Evolutionary conservation across 2,329 filamentous ascomycete genomes (phyloP).

Genomic region (Fusarium luffae): DNA sequence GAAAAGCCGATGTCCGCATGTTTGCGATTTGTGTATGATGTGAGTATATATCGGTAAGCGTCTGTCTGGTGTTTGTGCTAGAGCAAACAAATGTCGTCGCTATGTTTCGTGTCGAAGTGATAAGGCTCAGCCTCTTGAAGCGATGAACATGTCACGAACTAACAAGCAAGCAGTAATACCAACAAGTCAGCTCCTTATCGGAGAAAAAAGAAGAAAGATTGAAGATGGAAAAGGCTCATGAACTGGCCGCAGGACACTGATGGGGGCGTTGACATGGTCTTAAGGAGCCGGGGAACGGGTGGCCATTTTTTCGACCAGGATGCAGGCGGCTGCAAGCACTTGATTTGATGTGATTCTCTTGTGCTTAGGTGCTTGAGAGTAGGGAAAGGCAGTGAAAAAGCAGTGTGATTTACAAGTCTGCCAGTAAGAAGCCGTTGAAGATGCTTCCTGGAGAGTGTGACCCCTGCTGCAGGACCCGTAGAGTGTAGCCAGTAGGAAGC

Average conservation of each 20-base stretch:
- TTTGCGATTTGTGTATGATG: conserved; percentile 34
- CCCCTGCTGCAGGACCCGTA: conserved; percentile 37
- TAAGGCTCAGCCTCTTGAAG: conserved; percentile 36
- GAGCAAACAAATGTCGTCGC: conserved; percentile 5
- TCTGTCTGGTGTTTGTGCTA: background rate
- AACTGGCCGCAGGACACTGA: conserved; percentile 35
- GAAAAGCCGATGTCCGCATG: conserved; percentile 60
- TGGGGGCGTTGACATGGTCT: conserved; percentile 42
- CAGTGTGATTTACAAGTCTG: conserved; percentile 41
- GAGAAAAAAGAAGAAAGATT: conserved; percentile 22
- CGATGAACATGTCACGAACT: conserved; percentile 27
- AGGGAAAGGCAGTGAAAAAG: conserved; percentile 14
- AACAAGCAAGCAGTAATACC: background rate
- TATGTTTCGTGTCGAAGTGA: conserved; percentile 4
- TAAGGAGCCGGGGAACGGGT: conserved; percentile 37
- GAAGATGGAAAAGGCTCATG: conserved; percentile 9
- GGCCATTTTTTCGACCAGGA: conserved; percentile 38
- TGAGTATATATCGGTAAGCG: background rate
- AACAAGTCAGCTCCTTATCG: background rate
- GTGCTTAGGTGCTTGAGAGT: background rate
- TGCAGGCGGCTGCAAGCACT: conserved; percentile 1
- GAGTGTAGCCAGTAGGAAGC: conserved; percentile 33
- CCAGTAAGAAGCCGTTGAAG: conserved; percentile 45
- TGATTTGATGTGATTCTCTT: conserved; percentile 18
- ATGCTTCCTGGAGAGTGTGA: conserved; percentile 37